Conservation (phyloP, 176 grass and related monocot species). For the Saccharum spontaneum region DNA sequence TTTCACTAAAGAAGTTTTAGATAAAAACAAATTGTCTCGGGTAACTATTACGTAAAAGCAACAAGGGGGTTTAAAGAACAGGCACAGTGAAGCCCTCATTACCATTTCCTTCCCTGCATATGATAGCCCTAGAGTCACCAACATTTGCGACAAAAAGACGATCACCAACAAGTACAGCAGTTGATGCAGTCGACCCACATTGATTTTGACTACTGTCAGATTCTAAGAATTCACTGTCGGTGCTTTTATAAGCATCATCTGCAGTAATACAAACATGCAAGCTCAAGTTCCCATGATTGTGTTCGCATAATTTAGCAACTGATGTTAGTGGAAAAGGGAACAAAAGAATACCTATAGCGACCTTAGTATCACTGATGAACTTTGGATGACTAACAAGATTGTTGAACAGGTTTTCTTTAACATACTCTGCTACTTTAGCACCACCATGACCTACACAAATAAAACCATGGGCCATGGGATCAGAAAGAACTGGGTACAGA, state of each 20-base stretch:
- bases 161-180: constrained; percentile 56
- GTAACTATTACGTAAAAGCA: constrained; percentile 14
- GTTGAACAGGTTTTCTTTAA: constrained; percentile 59
- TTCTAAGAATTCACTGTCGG: constrained; percentile 60
- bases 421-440: constrained; percentile 64
- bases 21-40: neutral
- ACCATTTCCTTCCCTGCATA: constrained; percentile 65
- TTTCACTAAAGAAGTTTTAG: neutral
- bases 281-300: neutral
- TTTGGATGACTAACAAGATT: constrained; percentile 62
- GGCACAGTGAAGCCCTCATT: constrained; percentile 1
- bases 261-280: neutral
- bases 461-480: neutral
- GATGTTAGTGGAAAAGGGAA: neutral
- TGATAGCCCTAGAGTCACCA: constrained; percentile 59
- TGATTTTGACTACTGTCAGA: constrained; percentile 62
- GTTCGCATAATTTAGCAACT: neutral
- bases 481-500: neutral
- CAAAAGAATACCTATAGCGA: constrained; percentile 48
- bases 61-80: neutral
- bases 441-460: constrained; percentile 64
- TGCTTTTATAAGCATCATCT: constrained; percentile 68
- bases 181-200: constrained; percentile 59
- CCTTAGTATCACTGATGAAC: constrained; percentile 59
- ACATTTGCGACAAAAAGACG: constrained; percentile 61